Conservation (phyloP, 805 yeast species). For the Ogataea pilisensis region DNA sequence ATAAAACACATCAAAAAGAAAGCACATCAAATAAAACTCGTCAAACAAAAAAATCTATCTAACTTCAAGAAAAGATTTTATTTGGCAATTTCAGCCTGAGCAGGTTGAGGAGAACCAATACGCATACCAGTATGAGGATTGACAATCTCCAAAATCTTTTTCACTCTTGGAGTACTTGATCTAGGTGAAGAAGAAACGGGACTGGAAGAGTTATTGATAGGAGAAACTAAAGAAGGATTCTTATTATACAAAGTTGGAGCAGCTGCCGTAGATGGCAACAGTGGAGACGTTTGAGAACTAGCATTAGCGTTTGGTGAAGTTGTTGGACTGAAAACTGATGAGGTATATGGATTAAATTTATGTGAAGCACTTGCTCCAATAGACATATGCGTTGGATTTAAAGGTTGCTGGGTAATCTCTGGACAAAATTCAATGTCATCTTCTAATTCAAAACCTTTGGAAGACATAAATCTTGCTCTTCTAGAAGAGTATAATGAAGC, state of each 20-base stretch:
- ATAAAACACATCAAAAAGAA: no score
- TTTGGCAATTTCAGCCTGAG: slow-evolving; percentile 8
- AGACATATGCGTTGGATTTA: neutral
- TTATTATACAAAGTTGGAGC: slow-evolving; percentile 14
- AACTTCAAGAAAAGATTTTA: neutral
- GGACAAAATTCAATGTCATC: slow-evolving; percentile 67
- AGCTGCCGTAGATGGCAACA: slow-evolving; percentile 9
- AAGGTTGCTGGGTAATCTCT: slow-evolving; percentile 35
- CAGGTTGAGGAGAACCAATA: slow-evolving; percentile 46
- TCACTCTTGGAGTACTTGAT: slow-evolving; percentile 52
- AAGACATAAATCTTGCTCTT: slow-evolving; percentile 51
- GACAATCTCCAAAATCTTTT: slow-evolving; percentile 57
- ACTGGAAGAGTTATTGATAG: slow-evolving; percentile 9
- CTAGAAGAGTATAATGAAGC: slow-evolving; percentile 24
- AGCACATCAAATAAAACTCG: no score
- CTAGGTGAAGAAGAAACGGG: slow-evolving; percentile 32
- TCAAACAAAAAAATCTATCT: no score
- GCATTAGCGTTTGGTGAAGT: slow-evolving; percentile 33
- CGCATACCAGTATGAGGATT: slow-evolving; percentile 59
- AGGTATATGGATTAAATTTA: slow-evolving; percentile 66
- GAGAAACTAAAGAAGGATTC: slow-evolving; percentile 3
- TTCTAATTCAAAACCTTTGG: slow-evolving; percentile 58
- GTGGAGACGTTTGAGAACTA: slow-evolving; percentile 16
- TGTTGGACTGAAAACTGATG: slow-evolving; percentile 54
- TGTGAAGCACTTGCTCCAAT: slow-evolving; percentile 12